These are phyloP conservation scores for Acrocalymma vagum DNA, from an alignment of 2,329 filamentous ascomycete species.

Conservation along the genomic window DNA sequence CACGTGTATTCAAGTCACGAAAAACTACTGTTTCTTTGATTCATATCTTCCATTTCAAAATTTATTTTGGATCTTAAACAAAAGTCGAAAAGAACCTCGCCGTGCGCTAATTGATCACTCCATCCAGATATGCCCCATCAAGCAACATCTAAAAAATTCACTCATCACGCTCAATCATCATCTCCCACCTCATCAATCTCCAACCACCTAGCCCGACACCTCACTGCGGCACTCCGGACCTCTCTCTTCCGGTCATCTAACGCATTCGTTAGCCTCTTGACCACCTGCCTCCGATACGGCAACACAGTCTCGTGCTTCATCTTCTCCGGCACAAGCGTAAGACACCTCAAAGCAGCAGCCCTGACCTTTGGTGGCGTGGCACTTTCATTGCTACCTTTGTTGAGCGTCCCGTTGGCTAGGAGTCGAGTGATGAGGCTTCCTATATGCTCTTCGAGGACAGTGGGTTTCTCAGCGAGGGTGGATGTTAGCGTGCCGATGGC, in stretches of 20 bases:
- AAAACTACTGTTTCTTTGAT: background rate
- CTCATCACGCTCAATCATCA: constrained; percentile 43
- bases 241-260: constrained; percentile 70
- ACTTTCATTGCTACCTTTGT: constrained; percentile 17
- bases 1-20: too few species aligned
- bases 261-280: constrained; percentile 62
- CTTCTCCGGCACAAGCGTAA: constrained; percentile 57
- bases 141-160: background rate
- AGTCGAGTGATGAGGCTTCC: constrained; percentile 65
- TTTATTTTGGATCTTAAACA: too few species aligned
- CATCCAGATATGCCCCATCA: too few species aligned
- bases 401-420: constrained; percentile 53
- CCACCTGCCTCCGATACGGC: constrained; percentile 64
- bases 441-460: constrained; percentile 63
- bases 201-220: constrained; percentile 68
- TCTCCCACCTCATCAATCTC: constrained; percentile 67
- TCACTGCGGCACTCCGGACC: constrained; percentile 69
- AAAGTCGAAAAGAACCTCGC: too few species aligned
- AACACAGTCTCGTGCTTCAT: constrained; percentile 62
- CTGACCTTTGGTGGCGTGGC: constrained; percentile 52
- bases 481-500: constrained; percentile 67
- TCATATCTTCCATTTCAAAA: background rate
- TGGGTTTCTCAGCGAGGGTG: constrained; percentile 66
- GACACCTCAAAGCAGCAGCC: constrained; percentile 57
- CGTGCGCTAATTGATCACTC: too few species aligned